A percentile compares a stretch with the other conserved stretches of the same genome.
These are phyloP conservation scores for Nigrospora oryzae DNA, from an alignment of 2,329 filamentous ascomycete genomes.

Conservation along the genomic window DNA sequence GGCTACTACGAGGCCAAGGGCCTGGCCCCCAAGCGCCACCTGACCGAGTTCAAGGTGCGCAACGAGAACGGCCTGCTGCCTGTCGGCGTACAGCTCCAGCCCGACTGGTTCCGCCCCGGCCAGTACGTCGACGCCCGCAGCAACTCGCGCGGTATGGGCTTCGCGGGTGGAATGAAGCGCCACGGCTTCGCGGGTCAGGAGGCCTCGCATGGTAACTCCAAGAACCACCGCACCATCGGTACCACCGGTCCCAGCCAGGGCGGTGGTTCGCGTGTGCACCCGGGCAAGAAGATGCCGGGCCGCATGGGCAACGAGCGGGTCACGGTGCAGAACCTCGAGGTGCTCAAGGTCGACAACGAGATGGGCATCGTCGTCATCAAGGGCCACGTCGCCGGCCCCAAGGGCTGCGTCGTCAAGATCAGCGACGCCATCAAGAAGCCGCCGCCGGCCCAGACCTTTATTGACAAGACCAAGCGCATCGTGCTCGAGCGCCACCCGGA, in stretches of 20 bases:
- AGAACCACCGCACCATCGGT: constrained; percentile 88
- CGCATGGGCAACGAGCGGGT: constrained; percentile 86
- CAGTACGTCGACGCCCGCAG: constrained; percentile 84
- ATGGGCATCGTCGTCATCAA: constrained; percentile 84
- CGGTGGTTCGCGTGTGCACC: constrained; percentile 82
- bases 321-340: constrained; percentile 84
- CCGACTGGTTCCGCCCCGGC: constrained; percentile 86
- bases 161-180: constrained; percentile 96
- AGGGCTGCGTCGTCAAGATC: constrained; percentile 74
- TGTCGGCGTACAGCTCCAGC: constrained; percentile 66
- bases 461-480: constrained; percentile 33
- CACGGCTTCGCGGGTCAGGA: constrained; percentile 85
- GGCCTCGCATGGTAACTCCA: constrained; percentile 89
- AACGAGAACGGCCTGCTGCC: constrained; percentile 63
- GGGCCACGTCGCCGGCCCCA: constrained; percentile 80
- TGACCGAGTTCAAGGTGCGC: constrained; percentile 83
- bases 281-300: constrained; percentile 97
- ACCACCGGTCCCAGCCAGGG: constrained; percentile 85
- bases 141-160: constrained; percentile 75
- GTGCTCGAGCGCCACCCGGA: constrained; percentile 38
- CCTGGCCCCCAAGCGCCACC: constrained; percentile 73
- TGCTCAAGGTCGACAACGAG: constrained; percentile 79
- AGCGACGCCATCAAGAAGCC: constrained; percentile 87
- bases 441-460: constrained; percentile 39
- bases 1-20: constrained; percentile 82